Evolutionary conservation across 1,139 yeast genomes (phyloP).

Genomic region (Candida buenavistaensis): DNA sequence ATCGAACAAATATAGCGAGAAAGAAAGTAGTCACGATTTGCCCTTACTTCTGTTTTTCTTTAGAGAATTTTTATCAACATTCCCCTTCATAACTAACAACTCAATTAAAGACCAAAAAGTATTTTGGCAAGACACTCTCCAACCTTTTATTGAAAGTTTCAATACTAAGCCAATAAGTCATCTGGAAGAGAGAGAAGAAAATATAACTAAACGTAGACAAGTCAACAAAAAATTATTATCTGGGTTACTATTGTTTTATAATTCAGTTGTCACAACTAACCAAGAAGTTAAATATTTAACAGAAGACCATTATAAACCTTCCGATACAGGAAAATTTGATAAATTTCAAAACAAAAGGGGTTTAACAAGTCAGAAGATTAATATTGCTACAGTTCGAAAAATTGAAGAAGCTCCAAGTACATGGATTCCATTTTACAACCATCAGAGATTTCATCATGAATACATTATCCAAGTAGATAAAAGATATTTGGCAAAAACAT

Average conservation of each 20-base stretch:
- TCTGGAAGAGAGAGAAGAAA: slow-evolving; percentile 69
- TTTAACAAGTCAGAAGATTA: slow-evolving; percentile 30
- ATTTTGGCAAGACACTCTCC: slow-evolving; percentile 81
- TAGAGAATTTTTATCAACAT: slow-evolving; percentile 56
- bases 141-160: slow-evolving; percentile 76
- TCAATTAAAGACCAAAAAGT: slow-evolving; percentile 45
- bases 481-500: slow-evolving; percentile 55
- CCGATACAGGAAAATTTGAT: slow-evolving; percentile 54
- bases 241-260: slow-evolving; percentile 64
- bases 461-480: slow-evolving; percentile 15
- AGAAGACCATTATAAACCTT: slow-evolving; percentile 42
- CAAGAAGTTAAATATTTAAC: slow-evolving; percentile 55
- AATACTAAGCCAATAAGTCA: slow-evolving; percentile 66
- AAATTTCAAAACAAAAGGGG: slow-evolving; percentile 26
- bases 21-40: slow-evolving; percentile 32
- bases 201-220: slow-evolving; percentile 67
- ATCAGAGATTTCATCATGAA: slow-evolving; percentile 36
- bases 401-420: slow-evolving; percentile 15
- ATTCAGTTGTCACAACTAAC: slow-evolving; percentile 70
- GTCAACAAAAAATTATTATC: slow-evolving; percentile 60
- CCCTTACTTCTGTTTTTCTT: slow-evolving; percentile 74
- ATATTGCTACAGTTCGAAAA: slow-evolving; percentile 63
- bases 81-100: slow-evolving; percentile 68
- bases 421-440: slow-evolving; percentile 26
- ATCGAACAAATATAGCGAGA: slow-evolving; percentile 12